Percentiles rank a stretch among this genome's conserved stretches.
phyloP scores from a whole-genome alignment of 2,329 filamentous ascomycete species.

The Lomentospora prolificans region DNA sequence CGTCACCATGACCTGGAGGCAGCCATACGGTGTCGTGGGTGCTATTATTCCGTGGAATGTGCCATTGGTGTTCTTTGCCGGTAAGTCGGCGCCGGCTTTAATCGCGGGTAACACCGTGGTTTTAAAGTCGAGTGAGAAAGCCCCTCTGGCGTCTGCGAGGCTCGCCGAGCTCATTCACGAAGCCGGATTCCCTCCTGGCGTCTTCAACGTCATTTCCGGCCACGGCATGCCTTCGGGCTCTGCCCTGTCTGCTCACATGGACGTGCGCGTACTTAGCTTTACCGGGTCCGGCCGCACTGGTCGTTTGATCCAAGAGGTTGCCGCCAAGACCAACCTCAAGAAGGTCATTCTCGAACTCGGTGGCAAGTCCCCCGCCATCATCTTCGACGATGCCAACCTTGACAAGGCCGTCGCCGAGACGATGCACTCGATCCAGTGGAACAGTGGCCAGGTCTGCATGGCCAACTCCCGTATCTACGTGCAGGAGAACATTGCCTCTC shows the following conservation, averaged over 20 bases:
- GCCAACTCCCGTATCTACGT: constrained; percentile 50
- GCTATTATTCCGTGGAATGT: constrained; percentile 52
- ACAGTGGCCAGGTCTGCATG: constrained; percentile 51
- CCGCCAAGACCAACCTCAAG: constrained; percentile 53
- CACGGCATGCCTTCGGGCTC: constrained; percentile 57
- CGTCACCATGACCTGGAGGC: constrained; percentile 33
- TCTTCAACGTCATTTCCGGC: constrained; percentile 65
- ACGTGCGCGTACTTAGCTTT: constrained; percentile 65
- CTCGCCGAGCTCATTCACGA: constrained; percentile 50
- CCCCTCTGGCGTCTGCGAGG: constrained; percentile 30
- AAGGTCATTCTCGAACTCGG: constrained; percentile 58
- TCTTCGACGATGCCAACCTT: constrained; percentile 57
- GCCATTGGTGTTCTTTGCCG: constrained; percentile 32
- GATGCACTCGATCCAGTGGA: constrained; percentile 34
- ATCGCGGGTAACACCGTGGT: constrained; percentile 39
- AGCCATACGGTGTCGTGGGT: constrained; percentile 42
- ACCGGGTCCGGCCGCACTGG: constrained; percentile 66
- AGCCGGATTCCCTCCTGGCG: constrained; percentile 65
- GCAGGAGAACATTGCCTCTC: constrained; percentile 35
- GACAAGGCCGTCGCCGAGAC: constrained; percentile 50
- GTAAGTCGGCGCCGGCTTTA: constrained; percentile 40
- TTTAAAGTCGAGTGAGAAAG: constrained; percentile 44
- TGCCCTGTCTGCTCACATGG: constrained; percentile 56
- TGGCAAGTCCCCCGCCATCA: constrained; percentile 55
- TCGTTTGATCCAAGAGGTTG: constrained; percentile 62